Evolutionary conservation across 2,329 filamentous ascomycete species (phyloP), one percentile per base, ranked within the genome.

Genomic region (Boeremia exigua): DNA sequence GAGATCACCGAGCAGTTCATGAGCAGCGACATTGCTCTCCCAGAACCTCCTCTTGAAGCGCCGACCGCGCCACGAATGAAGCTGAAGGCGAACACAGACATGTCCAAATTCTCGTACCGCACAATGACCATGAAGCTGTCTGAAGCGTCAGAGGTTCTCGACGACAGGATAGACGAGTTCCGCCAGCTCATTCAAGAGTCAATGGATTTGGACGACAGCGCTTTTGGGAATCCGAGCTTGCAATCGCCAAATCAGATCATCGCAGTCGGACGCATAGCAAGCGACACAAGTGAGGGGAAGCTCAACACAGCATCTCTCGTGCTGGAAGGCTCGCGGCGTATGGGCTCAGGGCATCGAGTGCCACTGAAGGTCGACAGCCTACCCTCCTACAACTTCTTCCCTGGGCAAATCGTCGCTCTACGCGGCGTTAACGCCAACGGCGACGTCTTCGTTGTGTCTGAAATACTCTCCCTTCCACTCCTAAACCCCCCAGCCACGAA

Each of bases 161-260:
- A 99, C 76, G 94, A 98, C 76, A 85, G 92, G 66, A 97, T 99
- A 79, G 92, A 98, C 67, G 92, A 93, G 60, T 96, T 97, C 68
- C 83, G 86, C 56, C 79, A 81, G n/a, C 75, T 92, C 1, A 82
- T 96, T 5, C 87, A 91, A 76, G 85, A 88, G 52, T 82, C 92
- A 62, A 86, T 96, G 75, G 81, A 84, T 12, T 80, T 96, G 6
- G 90, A 95, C 15, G 88, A 95, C 56, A 84, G 85, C 15, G 89
- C 86, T 0, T 96, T 99, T 73, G 93, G 93, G 43, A 96, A 91
- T 72, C 92, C 95, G 11, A 90, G 91, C 19, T 87, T 84, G 49
- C 90, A 96, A 74, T 91, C 91, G 62, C 96, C 92, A 2, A 88
- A 86, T 19, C 92, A 96, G 68, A 86, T 98, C 32, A 86, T 98